Conservation (phyloP, 2,329 filamentous ascomycete genomes). For the Akanthomyces muscarius region DNA sequence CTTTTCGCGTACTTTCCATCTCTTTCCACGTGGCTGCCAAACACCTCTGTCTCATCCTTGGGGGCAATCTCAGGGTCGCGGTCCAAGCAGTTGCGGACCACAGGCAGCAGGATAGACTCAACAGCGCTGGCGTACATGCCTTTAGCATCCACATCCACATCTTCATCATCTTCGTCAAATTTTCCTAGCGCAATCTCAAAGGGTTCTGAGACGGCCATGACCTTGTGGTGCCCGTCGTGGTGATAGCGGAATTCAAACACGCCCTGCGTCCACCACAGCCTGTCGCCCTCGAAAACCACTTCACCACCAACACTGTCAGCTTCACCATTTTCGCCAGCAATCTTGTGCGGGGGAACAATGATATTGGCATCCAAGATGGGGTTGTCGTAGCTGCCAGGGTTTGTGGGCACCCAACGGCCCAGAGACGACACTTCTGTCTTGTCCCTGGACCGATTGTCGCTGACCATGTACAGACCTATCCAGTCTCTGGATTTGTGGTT, state of each 20-base stretch:
- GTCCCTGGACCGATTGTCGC: slow-evolving; percentile 84
- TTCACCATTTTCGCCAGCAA: slow-evolving; percentile 50
- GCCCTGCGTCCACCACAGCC: slow-evolving; percentile 94
- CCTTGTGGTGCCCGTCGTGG: slow-evolving; percentile 85
- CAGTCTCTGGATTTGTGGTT: slow-evolving; percentile 90
- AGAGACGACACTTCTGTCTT: slow-evolving; percentile 79
- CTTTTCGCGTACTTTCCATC: slow-evolving; percentile 85
- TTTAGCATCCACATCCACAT: slow-evolving; percentile 57
- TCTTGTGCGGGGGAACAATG: slow-evolving; percentile 60
- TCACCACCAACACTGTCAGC: slow-evolving; percentile 69
- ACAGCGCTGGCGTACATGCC: slow-evolving; percentile 64
- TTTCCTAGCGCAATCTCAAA: slow-evolving; percentile 84
- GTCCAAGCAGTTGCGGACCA: slow-evolving; percentile 91
- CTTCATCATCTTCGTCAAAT: slow-evolving; percentile 74
- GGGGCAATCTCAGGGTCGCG: slow-evolving; percentile 88
- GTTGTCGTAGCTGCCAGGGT: slow-evolving; percentile 70
- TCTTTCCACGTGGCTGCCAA: slow-evolving; percentile 79
- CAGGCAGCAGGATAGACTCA: slow-evolving; percentile 71
- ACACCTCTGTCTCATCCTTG: slow-evolving; percentile 70
- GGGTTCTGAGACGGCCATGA: slow-evolving; percentile 89
- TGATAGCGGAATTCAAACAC: slow-evolving; percentile 98
- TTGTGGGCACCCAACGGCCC: slow-evolving; percentile 84
- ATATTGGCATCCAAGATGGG: slow-evolving; percentile 73
- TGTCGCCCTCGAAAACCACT: slow-evolving; percentile 84
- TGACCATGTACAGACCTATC: slow-evolving; percentile 94